Evolutionary conservation across 1,284 basidiomycete species (phyloP).

Genomic region (Leccinum pallidistipes): DNA sequence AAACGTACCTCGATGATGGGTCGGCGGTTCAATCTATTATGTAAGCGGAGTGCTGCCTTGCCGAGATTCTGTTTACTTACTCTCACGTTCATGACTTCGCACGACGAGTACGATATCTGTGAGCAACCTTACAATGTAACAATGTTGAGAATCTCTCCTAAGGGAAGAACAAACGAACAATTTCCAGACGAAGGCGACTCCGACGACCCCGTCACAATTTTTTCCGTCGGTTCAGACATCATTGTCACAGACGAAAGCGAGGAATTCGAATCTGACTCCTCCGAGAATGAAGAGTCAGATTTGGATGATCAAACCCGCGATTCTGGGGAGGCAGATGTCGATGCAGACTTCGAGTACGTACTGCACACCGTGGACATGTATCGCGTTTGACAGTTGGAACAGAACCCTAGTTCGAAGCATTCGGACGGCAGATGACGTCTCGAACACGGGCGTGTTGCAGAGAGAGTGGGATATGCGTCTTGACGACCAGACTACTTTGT

Average conservation of each 20-base stretch:
- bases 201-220: neutral
- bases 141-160: neutral
- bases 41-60: too few relatives aligned
- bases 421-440: slow-evolving; percentile 29
- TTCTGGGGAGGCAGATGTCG: slow-evolving; percentile 20
- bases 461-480: slow-evolving; percentile 31
- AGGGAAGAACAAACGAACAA: slow-evolving; percentile 1
- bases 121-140: slow-evolving; percentile 8
- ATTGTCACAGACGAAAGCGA: slow-evolving; percentile 8
- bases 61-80: too few relatives aligned
- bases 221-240: slow-evolving; percentile 9
- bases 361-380: neutral
- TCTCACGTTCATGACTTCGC: slow-evolving; percentile 16
- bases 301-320: slow-evolving; percentile 5
- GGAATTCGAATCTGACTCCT: slow-evolving; percentile 23
- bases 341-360: slow-evolving; percentile 33
- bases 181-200: slow-evolving; percentile 12
- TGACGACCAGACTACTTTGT: slow-evolving; percentile 65
- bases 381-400: neutral
- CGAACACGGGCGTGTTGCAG: slow-evolving; percentile 25
- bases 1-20: too few relatives aligned
- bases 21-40: too few relatives aligned
- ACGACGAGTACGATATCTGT: slow-evolving; percentile 21
- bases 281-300: slow-evolving; percentile 25
- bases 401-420: slow-evolving; percentile 29